Base-by-base conservation (phyloP, 805 yeast species). In the Blastobotrys mokoenaii region DNA sequence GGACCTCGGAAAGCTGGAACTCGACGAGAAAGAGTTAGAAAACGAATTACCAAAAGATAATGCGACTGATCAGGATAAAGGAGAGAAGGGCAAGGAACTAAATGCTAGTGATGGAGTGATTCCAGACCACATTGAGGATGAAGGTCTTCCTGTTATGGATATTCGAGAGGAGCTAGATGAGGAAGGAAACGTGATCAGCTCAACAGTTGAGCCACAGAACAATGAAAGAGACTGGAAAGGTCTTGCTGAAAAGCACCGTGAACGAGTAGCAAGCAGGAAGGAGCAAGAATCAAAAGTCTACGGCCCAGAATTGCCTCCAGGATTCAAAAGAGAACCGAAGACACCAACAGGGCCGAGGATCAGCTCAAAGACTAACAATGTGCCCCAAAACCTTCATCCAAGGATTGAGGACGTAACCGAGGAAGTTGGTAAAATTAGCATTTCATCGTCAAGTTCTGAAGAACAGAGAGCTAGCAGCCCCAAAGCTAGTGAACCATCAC, bases 141-240 rank as follows among this genome's bases (percentile, higher is more conserved):
- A n/a, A n/a, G n/a, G n/a, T n/a, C n/a, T n/a, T n/a, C 88, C 86
- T 1, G 67, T 84, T 18, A 77, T 87, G 79, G 96, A 88, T 46
- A 89, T 89, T 17, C 71, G 80, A 44, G 97, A 88, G 58, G 84
- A 80, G 44, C 62, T 89, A 33, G 96, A 88, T 61, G 96, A 85
- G 0, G 80, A 84, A n/a, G 96, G 79, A 0, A 78, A 84, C 48
- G 71, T 88, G 1, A 58, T 83, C 1, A 61, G 50, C 11, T 58
- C 77, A n/a, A 52, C 66, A 2, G 66, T 77, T 2, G 65, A 65
- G 27, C 75, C 76, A 0, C 65, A 69, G 18, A 54, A 58, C 32
- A 54, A 52, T 45, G 15, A 38, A 4, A 9, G 40, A 4, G 31
- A 25, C 29, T 8, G 31, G 17, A 6, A 15, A 14, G 3, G 15